Evolutionary conservation across 2,329 filamentous ascomycete species (phyloP).

Genomic region (Chaetomiaceae sp.): DNA sequence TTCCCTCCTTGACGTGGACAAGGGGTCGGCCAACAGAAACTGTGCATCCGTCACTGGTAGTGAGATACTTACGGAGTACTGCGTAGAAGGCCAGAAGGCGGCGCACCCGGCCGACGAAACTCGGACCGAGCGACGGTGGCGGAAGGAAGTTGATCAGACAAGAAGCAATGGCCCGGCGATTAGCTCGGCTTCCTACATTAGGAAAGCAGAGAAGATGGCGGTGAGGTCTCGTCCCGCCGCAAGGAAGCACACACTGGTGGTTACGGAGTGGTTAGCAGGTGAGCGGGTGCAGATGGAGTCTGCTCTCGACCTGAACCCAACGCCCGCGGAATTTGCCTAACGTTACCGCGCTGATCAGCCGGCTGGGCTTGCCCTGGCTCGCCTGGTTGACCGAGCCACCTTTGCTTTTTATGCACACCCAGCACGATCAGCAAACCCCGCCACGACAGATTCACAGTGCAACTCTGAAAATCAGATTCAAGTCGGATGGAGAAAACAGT

Average conservation of each 20-base stretch:
- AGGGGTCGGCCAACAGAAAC: neutral
- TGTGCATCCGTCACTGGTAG: neutral
- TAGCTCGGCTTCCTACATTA: neutral
- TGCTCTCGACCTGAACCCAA: neutral
- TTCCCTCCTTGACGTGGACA: constrained; percentile 5
- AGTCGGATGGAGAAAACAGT: neutral
- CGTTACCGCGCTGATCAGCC: constrained; percentile 2
- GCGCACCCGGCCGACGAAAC: too few relatives aligned
- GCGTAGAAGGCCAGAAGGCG: too few relatives aligned
- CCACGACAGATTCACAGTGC: too few relatives aligned
- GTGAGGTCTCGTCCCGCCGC: too few relatives aligned
- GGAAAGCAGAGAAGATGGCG: neutral
- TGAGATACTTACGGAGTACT: too few relatives aligned
- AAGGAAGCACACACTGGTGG: too few relatives aligned
- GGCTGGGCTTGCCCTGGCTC: neutral
- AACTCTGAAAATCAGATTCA: too few relatives aligned
- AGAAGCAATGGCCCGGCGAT: neutral
- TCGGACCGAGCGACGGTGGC: too few relatives aligned
- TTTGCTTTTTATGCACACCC: constrained; percentile 2
- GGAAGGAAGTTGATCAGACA: too few relatives aligned
- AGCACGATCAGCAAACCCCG: too few relatives aligned
- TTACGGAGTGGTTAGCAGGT: too few relatives aligned
- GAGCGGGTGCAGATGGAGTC: neutral
- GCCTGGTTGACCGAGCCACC: neutral
- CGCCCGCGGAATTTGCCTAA: neutral